Evolutionary conservation across 305 asterid genomes (phyloP).

Genomic region (Stenogyne calaminthoides): DNA sequence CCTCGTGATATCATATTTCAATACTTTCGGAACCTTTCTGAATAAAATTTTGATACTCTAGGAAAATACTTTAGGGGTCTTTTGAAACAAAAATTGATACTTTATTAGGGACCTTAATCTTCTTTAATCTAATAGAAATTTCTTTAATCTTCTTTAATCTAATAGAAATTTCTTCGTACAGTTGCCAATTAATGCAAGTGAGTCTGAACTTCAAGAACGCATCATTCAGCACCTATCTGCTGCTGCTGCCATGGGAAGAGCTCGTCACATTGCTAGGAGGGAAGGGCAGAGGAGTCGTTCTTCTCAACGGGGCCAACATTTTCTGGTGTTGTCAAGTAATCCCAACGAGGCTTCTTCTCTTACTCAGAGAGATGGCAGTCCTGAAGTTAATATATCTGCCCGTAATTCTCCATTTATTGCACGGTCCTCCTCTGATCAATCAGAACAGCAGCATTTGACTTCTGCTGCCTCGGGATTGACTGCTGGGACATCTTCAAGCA

Average conservation of each 20-base stretch:
- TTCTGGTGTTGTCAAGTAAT: slow-evolving; percentile 73
- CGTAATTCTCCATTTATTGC: slow-evolving; percentile 49
- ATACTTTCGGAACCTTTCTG: too few relatives aligned
- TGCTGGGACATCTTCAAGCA: slow-evolving; percentile 48
- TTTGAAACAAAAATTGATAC: too few relatives aligned
- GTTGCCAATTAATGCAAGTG: slow-evolving; percentile 84
- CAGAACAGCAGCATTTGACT: slow-evolving; percentile 44
- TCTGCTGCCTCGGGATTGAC: slow-evolving; percentile 47
- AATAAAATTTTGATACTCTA: too few relatives aligned
- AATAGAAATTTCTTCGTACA: slow-evolving; percentile 36
- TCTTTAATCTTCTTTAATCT: slow-evolving; percentile 6
- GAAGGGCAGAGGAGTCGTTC: slow-evolving; percentile 76
- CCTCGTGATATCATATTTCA: too few relatives aligned
- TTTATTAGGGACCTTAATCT: too few relatives aligned
- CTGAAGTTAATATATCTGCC: slow-evolving; percentile 48
- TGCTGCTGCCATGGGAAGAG: slow-evolving; percentile 97
- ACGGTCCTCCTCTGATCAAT: slow-evolving; percentile 47
- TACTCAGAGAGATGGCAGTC: slow-evolving; percentile 43
- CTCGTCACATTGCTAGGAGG: slow-evolving; percentile 84
- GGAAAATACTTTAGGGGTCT: too few relatives aligned
- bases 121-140: background rate
- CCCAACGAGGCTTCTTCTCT: slow-evolving; percentile 51
- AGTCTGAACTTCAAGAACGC: slow-evolving; percentile 89
- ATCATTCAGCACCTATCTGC: slow-evolving; percentile 97
- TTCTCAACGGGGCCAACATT: slow-evolving; percentile 80